Percentiles rank a stretch among this genome's conserved stretches.
These are phyloP conservation scores for Oehlia diaphana DNA, from an alignment of 192 early-diverging fungal species.

Conservation along the genomic window DNA sequence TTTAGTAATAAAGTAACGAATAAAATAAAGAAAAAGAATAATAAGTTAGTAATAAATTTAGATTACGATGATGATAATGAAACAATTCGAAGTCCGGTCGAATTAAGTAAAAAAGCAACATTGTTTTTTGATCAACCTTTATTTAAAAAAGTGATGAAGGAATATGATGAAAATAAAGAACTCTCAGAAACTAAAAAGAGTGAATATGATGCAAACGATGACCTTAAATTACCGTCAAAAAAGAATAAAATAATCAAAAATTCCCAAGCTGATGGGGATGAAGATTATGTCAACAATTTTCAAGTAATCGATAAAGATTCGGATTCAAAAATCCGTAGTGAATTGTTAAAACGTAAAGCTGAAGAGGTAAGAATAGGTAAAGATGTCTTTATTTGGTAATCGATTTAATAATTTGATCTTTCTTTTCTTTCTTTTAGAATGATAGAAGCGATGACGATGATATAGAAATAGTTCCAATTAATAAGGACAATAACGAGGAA, in stretches of 20 bases:
- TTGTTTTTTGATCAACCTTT: slow-evolving; percentile 96
- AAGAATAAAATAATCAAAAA: slow-evolving; percentile 39
- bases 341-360: slow-evolving; percentile 57
- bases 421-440: slow-evolving; percentile 10
- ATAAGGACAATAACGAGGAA: slow-evolving; percentile 48
- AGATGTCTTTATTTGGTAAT: neutral
- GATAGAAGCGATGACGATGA: slow-evolving; percentile 49
- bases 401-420: neutral
- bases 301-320: slow-evolving; percentile 16
- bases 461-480: slow-evolving; percentile 55
- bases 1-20: slow-evolving; percentile 13
- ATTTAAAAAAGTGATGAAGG: slow-evolving; percentile 68
- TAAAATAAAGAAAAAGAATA: slow-evolving; percentile 34
- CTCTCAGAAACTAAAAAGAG: slow-evolving; percentile 46
- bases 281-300: neutral
- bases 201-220: slow-evolving; percentile 39
- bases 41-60: slow-evolving; percentile 42
- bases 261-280: slow-evolving; percentile 23
- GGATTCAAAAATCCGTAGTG: slow-evolving; percentile 30
- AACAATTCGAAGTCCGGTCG: slow-evolving; percentile 43
- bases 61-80: slow-evolving; percentile 48
- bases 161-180: slow-evolving; percentile 58
- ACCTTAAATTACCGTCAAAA: slow-evolving; percentile 25
- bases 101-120: slow-evolving; percentile 80
- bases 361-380: slow-evolving; percentile 34